Conservation (phyloP, 768 basidiomycete species). For the Gymnopilus junonius region DNA sequence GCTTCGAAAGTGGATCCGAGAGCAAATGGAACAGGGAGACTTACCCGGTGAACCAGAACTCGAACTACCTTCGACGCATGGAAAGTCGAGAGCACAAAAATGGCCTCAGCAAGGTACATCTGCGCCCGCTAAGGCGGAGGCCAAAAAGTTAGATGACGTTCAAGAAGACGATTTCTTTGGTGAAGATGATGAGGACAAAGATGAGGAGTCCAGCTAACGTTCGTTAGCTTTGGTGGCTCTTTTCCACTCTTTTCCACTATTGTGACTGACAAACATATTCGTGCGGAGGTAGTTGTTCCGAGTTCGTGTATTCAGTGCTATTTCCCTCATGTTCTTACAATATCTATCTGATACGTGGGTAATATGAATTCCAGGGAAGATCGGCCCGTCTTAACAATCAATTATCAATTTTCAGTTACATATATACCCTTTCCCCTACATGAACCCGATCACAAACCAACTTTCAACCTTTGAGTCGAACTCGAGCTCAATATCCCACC, state of each 20-base stretch:
- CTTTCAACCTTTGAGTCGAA: background rate
- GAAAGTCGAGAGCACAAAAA: constrained; percentile 16
- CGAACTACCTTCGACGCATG: constrained; percentile 29
- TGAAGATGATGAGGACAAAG: constrained; percentile 38
- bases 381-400: too few relatives aligned
- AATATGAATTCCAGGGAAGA: background rate
- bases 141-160: constrained; percentile 10
- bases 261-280: background rate
- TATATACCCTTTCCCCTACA: background rate
- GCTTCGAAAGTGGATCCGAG: constrained; percentile 61
- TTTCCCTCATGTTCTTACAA: background rate
- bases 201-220: constrained; percentile 16
- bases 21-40: constrained; percentile 63
- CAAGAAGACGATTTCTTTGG: constrained; percentile 47
- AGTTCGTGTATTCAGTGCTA: background rate
- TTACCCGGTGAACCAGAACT: constrained; percentile 65
- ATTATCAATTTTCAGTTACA: background rate
- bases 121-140: constrained; percentile 5
- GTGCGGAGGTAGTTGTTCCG: background rate
- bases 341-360: background rate
- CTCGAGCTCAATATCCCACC: constrained; percentile 3
- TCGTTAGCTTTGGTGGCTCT: background rate
- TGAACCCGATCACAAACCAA: background rate
- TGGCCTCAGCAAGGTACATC: constrained; percentile 16
- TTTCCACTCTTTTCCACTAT: background rate